Evolutionary conservation across 2,329 filamentous ascomycete species (phyloP).

Genomic region (Hypoxylon sp.): DNA sequence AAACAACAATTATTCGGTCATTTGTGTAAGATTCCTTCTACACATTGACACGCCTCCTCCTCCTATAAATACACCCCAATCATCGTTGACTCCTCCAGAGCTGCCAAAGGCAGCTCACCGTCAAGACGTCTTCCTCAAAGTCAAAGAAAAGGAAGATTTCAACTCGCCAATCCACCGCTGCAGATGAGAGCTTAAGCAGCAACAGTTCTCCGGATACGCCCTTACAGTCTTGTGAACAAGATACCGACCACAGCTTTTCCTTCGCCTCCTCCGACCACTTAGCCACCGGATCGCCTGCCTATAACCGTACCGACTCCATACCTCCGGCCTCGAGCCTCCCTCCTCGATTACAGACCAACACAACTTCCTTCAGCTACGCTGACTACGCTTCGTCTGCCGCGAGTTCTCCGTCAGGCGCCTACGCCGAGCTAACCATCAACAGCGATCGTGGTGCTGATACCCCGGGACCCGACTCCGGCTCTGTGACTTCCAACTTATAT

Average conservation of each 20-base stretch:
- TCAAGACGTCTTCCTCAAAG: slow-evolving; percentile 81
- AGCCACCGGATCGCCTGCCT: slow-evolving; percentile 54
- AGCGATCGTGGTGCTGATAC: slow-evolving; percentile 67
- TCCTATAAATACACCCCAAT: slow-evolving; percentile 35
- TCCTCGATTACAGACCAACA: slow-evolving; percentile 65
- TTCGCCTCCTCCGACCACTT: slow-evolving; percentile 60
- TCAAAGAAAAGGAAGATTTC: slow-evolving; percentile 80
- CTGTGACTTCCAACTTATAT: slow-evolving; percentile 54
- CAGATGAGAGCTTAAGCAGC: slow-evolving; percentile 57
- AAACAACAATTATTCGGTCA: slow-evolving; percentile 26
- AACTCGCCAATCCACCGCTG: slow-evolving; percentile 61
- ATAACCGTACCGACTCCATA: slow-evolving; percentile 51
- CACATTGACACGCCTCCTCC: slow-evolving; percentile 27
- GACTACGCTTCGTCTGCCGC: slow-evolving; percentile 70
- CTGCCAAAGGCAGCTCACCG: slow-evolving; percentile 76
- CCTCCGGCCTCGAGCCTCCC: slow-evolving; percentile 67
- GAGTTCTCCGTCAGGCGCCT: slow-evolving; percentile 71
- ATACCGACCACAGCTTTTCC: slow-evolving; percentile 65
- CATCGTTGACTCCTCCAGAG: slow-evolving; percentile 59
- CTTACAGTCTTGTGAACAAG: slow-evolving; percentile 68
- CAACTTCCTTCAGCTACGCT: slow-evolving; percentile 59
- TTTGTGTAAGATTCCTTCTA: slow-evolving; percentile 33
- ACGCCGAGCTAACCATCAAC: slow-evolving; percentile 70
- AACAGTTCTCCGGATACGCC: slow-evolving; percentile 61
- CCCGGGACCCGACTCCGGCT: slow-evolving; percentile 59